Evolutionary conservation across 192 early-diverging fungal genomes (phyloP), one percentile per base, ranked within the genome.

Genomic region (Coemansia sp.): DNA sequence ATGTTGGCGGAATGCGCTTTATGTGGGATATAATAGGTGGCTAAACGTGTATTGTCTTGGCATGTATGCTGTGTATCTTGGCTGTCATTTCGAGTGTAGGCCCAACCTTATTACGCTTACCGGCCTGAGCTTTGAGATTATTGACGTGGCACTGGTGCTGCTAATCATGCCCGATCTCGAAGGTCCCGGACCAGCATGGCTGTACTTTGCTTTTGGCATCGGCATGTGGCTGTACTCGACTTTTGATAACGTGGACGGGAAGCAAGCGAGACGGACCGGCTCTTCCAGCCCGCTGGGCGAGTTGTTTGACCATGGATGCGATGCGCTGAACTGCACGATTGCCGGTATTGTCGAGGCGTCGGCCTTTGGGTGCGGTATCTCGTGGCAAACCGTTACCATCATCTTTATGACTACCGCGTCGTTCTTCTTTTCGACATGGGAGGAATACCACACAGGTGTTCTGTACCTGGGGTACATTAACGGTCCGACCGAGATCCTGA

Each of bases 221-320:
- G 89, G 91, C 48, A 74, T 93, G 64, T 93, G 92, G 92, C 75
- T 93, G 53, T 93, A 93, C 65, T 92, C 90, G 59, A 93, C 92
- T 54, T 92, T 93, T 82, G 92, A 93, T 66, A 93, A 93, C 57
- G 90, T 93, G 13, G 92, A 93, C 67, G 92, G 92, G 41, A 88
- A 87, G 68, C 92, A 93, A 77, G 92, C 92, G 24, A 82, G 92
- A 55, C 80, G 92, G 32, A 93, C 92, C 18, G 88, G 88, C 58
- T 84, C 82, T 18, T 87, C 85, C 6, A 91, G 87, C 10, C 91
- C 91, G 11, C 85, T 94, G 11, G 92, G 90, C 62, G 90, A 92
- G 81, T 78, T 93, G 37, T 92, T 92, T 83, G 91, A 92, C 68
- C 91, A 93, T 60, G 92, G 90, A 16, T 91, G 91, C 69, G 93